phyloP scores from a whole-genome alignment of 352 stramenopile species.

The Pythium phragmiticola region DNA sequence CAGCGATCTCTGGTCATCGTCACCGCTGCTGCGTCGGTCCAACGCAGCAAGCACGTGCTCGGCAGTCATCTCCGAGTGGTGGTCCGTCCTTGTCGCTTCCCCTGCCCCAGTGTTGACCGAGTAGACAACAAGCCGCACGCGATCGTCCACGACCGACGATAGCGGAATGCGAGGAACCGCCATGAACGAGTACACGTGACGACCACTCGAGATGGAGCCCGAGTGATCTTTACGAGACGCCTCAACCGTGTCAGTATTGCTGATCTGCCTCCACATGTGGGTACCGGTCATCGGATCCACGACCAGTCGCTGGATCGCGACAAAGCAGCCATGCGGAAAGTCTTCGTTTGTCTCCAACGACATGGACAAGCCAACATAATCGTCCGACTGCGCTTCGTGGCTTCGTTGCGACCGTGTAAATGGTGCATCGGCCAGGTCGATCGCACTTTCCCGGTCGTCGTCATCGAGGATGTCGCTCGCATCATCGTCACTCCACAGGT shows the following conservation, averaged over 20 bases:
- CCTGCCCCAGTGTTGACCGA: slow-evolving; percentile 42
- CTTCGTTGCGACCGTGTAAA: slow-evolving; percentile 11
- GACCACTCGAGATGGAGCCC: slow-evolving; percentile 26
- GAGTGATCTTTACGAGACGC: slow-evolving; percentile 49
- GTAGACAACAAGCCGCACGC: slow-evolving; percentile 79
- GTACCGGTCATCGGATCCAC: slow-evolving; percentile 37
- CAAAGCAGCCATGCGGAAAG: slow-evolving; percentile 72
- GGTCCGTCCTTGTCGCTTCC: slow-evolving; percentile 12
- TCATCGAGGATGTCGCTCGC: slow-evolving; percentile 43
- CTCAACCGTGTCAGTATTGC: slow-evolving; percentile 79
- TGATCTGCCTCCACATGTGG: slow-evolving; percentile 68
- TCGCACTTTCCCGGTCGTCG: slow-evolving; percentile 34
- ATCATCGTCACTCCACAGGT: slow-evolving; percentile 56
- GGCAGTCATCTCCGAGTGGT: slow-evolving; percentile 77
- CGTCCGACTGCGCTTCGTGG: slow-evolving; percentile 26
- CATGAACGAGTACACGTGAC: slow-evolving; percentile 80
- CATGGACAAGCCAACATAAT: slow-evolving; percentile 83
- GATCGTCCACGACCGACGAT: slow-evolving; percentile 45
- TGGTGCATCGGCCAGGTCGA: slow-evolving; percentile 23
- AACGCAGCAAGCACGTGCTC: slow-evolving; percentile 69
- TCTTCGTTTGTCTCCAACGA: slow-evolving; percentile 79
- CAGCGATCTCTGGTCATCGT: slow-evolving; percentile 28
- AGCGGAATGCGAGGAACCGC: slow-evolving; percentile 77
- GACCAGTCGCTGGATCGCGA: slow-evolving; percentile 72
- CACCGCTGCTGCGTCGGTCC: slow-evolving; percentile 50